Percentiles rank a stretch among this genome's conserved stretches.
These are phyloP conservation scores for Metschnikowia chrysomelidarum DNA, from an alignment of 805 yeast genomes.

Conservation along the genomic window DNA sequence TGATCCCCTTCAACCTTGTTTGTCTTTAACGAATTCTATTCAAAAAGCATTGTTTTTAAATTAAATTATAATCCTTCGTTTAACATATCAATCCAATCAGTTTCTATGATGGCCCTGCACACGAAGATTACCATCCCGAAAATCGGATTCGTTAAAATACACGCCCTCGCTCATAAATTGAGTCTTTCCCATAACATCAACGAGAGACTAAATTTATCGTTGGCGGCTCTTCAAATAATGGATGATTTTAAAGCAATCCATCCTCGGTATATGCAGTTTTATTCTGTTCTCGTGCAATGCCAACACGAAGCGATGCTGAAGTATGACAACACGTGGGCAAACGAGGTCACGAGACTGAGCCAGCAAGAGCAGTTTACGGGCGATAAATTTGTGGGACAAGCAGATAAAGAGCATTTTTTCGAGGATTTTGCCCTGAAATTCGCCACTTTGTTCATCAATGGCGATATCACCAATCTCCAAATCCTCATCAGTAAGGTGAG, in stretches of 20 bases:
- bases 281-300: background rate
- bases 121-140: background rate
- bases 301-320: constrained; percentile 2
- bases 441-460: constrained; percentile 16
- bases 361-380: constrained; percentile 8
- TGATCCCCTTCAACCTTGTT: no score
- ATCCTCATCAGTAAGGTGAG: constrained; percentile 18
- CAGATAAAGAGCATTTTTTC: constrained; percentile 11
- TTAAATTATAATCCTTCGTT: no score
- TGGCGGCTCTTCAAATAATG: constrained; percentile 22
- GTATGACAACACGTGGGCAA: constrained; percentile 13
- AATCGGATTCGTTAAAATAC: constrained; percentile 13
- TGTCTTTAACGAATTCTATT: no score
- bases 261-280: constrained; percentile 15
- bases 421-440: constrained; percentile 10
- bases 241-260: constrained; percentile 23
- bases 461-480: constrained; percentile 21
- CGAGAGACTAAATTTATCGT: constrained; percentile 6
- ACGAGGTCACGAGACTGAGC: constrained; percentile 1
- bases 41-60: no score
- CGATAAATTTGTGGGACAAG: constrained; percentile 7
- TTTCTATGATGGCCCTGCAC: background rate
- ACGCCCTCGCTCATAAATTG: constrained; percentile 13
- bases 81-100: no score
- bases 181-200: constrained; percentile 1